Base-by-base conservation (phyloP, 495 filamentous ascomycete species). In the Xylaria bambusicola region DNA sequence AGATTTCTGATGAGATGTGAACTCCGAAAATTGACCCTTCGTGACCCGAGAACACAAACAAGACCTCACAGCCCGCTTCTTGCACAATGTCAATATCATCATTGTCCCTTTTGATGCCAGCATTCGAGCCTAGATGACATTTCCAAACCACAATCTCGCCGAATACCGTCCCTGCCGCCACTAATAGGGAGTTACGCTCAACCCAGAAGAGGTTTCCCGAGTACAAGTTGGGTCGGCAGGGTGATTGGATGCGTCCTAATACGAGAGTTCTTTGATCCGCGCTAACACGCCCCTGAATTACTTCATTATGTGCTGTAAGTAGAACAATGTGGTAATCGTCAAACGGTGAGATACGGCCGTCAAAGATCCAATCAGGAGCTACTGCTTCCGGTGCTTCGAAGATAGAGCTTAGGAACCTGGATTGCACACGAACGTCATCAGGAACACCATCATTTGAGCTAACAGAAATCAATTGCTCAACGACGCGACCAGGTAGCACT, bases 21-120 rank as follows among this genome's bases (percentile, higher is more conserved):
- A 98, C 87, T 6, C 89, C 92, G 63, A 97, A 98, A 6, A 98
- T 86, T 0, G 94, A 97, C 0, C 94, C 94, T 61, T 98, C 92
- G 63, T 99, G 94, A 0, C 92, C 95, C 5, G 84, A 84, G 61
- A 98, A 90, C 24, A 88, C 85, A 54, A 84, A 84, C 42, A 94
- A 84, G 17, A 90, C 78, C 5, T 78, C 69, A 15, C 65, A 68
- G 35, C 36, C 46, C 12, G 50, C 20, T 17, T 61, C 61, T n/a
- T 40, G 9, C 4, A 50, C 29, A 9, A 23, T 15, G 42, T 62
- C 41, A 6, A 21, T 35, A 20, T 10, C 12, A 6, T 10, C 5
- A 24, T 26, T 18, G 6, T 1, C 23, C 1, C 8, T 13, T 23
- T 52, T n/a, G 0, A n/a, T 35, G 1, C 47, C 40, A 15, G 17